Base-by-base conservation (phyloP, 805 yeast species). In the Pichia ethanolica region DNA sequence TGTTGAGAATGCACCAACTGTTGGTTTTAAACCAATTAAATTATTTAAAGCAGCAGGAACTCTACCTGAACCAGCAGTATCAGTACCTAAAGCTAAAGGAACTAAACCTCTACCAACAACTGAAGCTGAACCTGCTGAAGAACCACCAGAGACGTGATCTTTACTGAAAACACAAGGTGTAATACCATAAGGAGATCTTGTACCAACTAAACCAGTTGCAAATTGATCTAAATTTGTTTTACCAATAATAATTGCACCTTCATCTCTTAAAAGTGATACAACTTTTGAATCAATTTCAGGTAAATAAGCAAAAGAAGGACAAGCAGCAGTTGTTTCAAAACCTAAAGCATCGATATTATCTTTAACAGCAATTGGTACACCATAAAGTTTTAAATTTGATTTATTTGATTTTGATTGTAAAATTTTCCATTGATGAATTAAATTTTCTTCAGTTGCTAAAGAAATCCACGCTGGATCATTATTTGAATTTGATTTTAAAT, bases 41-140 rank as follows among this genome's bases (percentile, higher is more conserved):
- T 93, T 93, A 75, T 91, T 91, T 56, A 91, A 73, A 33, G 89
- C 91, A 28, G 98, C 98, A 30, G 99, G 99, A 34, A 91, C 99
- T 61, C 99, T 79, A 39, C 97, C 97, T 6, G 96, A 88, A 26
- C 99, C 99, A 9, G 99, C 99, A 36, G 99, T 91, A 64, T 91
- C 99, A 6, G 98, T 93, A 36, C 97, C 97, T 58, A 91, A 73
- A 1, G 97, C 77, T 44, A 91, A 61, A 35, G 98, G 97, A 14
- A 88, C 97, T 44, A 82, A 72, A 51, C 98, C 98, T 57, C 89
- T 77, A 25, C 89, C 91, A 20, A 89, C 97, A 26, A 83, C 90
- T 12, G 83, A 81, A 6, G 96, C 95, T n/a, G 96, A 88, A 11
- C 99, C 99, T 0, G 97, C 89, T 37, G 95, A 84, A 2, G 97